Conservation (phyloP, 129 eudicot genomes). For the Solidago caesia region DNA sequence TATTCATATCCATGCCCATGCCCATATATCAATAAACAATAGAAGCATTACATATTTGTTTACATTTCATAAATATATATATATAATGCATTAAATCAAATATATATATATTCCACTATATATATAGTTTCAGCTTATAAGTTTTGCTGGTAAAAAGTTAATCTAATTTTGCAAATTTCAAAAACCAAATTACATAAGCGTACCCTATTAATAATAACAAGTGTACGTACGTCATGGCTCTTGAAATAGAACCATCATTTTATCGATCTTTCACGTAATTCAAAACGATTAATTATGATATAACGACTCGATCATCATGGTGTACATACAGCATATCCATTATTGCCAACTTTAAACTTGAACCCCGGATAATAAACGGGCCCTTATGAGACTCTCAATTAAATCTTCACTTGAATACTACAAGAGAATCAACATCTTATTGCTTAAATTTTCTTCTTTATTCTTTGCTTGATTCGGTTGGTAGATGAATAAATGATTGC, state of each 20-base stretch:
- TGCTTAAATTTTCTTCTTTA: slow-evolving; percentile 19
- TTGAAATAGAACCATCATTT: slow-evolving; percentile 10
- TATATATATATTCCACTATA: not conserved
- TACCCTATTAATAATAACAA: slow-evolving; percentile 4
- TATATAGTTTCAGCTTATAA: not conserved
- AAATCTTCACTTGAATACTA: slow-evolving; percentile 18
- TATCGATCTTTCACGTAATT: slow-evolving; percentile 3
- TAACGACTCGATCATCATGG: not conserved
- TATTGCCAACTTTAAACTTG: slow-evolving; percentile 8
- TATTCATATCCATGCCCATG: too few relatives aligned
- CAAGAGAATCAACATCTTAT: slow-evolving; percentile 19
- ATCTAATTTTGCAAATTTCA: not conserved
- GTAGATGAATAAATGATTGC: slow-evolving; percentile 46
- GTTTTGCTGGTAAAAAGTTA: slow-evolving; percentile 11
- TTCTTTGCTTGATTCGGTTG: slow-evolving; percentile 56
- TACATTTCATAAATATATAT: too few relatives aligned
- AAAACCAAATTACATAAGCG: not conserved
- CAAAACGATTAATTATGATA: slow-evolving; percentile 24
- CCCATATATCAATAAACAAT: too few relatives aligned
- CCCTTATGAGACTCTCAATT: slow-evolving; percentile 21
- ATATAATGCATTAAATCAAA: not conserved
- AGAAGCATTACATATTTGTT: too few relatives aligned
- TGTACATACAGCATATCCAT: slow-evolving; percentile 6
- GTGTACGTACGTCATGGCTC: not conserved
- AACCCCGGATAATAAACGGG: slow-evolving; percentile 23